Percentiles rank a stretch among this genome's conserved stretches.
These are phyloP conservation scores for Pythium volutum DNA, from an alignment of 352 stramenopile genomes.

Conservation along the genomic window DNA sequence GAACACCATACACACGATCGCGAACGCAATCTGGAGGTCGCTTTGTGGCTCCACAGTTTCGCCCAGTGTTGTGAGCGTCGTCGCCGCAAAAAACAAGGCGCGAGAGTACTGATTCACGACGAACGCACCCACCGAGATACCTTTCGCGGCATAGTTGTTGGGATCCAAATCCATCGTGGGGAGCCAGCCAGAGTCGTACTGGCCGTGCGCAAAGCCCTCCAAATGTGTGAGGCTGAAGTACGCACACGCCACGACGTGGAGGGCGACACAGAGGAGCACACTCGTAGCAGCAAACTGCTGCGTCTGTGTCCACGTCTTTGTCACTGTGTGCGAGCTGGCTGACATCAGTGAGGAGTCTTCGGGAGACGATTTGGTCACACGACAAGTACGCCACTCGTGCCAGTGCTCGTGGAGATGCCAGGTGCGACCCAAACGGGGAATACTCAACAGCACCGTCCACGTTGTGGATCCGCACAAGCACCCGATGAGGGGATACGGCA, in stretches of 20 bases:
- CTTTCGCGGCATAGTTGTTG: background rate
- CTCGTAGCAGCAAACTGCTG: constrained; percentile 16
- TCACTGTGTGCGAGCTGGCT: background rate
- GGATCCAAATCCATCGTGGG: constrained; percentile 7
- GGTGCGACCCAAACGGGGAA: constrained; percentile 34
- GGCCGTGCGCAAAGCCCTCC: constrained; percentile 20
- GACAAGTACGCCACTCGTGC: constrained; percentile 31
- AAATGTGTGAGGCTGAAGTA: constrained; percentile 29
- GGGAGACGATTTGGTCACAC: constrained; percentile 15
- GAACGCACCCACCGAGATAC: background rate
- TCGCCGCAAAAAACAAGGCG: constrained; percentile 43
- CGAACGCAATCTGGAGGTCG: constrained; percentile 29
- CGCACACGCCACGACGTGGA: constrained; percentile 26
- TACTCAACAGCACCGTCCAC: constrained; percentile 21
- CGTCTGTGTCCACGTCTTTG: constrained; percentile 4
- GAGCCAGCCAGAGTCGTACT: constrained; percentile 5
- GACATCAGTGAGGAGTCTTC: background rate
- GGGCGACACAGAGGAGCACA: constrained; percentile 11
- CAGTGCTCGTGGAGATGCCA: constrained; percentile 34
- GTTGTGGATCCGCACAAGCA: background rate
- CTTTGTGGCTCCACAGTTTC: constrained; percentile 38
- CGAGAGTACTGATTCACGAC: constrained; percentile 35
- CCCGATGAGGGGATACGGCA: constrained; percentile 38
- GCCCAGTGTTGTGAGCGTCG: constrained; percentile 42
- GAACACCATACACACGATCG: constrained; percentile 42